phyloP scores from a whole-genome alignment of 805 yeast species.

The Metschnikowia hibisci region DNA sequence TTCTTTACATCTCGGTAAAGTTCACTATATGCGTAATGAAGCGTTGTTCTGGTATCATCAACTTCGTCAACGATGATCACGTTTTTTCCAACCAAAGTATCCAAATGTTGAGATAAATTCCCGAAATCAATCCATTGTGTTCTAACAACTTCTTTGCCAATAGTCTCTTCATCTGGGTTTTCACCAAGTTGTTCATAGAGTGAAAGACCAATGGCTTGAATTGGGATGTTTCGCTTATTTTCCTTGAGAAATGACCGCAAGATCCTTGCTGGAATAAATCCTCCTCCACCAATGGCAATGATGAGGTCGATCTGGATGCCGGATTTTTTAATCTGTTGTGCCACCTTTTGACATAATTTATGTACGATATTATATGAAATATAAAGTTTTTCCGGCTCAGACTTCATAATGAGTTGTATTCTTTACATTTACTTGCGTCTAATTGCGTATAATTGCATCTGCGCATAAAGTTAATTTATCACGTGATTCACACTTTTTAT shows the following conservation, averaged over 20 bases:
- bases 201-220: slow-evolving; percentile 20
- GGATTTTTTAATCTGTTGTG: slow-evolving; percentile 53
- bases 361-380: slow-evolving; percentile 80
- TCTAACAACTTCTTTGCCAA: slow-evolving; percentile 51
- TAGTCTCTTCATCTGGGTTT: slow-evolving; percentile 32
- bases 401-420: too few species aligned
- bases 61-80: slow-evolving; percentile 78
- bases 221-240: slow-evolving; percentile 15
- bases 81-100: slow-evolving; percentile 63
- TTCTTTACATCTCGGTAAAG: slow-evolving; percentile 64
- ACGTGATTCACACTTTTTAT: too few species aligned
- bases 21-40: slow-evolving; percentile 75
- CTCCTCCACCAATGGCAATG: slow-evolving; percentile 20
- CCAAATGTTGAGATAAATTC: slow-evolving; percentile 47
- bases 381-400: slow-evolving; percentile 46
- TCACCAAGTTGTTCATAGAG: slow-evolving; percentile 18
- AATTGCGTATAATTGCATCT: too few species aligned
- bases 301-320: slow-evolving; percentile 16
- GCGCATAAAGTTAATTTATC: too few species aligned
- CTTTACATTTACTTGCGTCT: too few species aligned
- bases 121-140: slow-evolving; percentile 80
- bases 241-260: slow-evolving; percentile 18
- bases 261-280: slow-evolving; percentile 19
- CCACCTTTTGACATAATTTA: slow-evolving; percentile 60
- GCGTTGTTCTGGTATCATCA: slow-evolving; percentile 81